Conservation (phyloP, 495 filamentous ascomycete genomes). For the Annulohypoxylon bovei region DNA sequence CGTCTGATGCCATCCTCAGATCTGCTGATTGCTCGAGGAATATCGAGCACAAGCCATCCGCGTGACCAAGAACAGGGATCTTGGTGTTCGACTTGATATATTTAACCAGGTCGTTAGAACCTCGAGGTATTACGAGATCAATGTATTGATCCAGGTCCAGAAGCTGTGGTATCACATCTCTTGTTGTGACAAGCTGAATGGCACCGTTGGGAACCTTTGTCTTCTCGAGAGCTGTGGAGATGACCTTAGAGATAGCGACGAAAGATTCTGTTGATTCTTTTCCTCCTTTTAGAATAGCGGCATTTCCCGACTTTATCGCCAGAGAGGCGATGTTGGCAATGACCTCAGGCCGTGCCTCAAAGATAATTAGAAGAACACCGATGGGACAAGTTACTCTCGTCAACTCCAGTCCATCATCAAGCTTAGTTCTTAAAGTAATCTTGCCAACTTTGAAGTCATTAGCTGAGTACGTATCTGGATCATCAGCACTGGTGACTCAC, state of each 20-base stretch:
- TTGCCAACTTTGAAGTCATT: constrained; percentile 72
- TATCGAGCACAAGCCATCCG: constrained; percentile 90
- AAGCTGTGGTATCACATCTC: constrained; percentile 86
- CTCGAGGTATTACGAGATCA: constrained; percentile 94
- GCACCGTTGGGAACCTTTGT: constrained; percentile 86
- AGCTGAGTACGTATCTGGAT: constrained; percentile 1
- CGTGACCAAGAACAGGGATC: constrained; percentile 96
- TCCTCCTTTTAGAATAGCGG: constrained; percentile 95
- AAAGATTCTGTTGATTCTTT: constrained; percentile 97
- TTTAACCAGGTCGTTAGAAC: constrained; percentile 91
- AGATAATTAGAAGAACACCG: constrained; percentile 95
- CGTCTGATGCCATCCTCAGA: constrained; percentile 72
- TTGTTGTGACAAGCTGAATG: constrained; percentile 91
- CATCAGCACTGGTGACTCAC: constrained; percentile 59
- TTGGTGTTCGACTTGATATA: constrained; percentile 89
- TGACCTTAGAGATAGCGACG: constrained; percentile 83
- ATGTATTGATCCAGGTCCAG: constrained; percentile 85
- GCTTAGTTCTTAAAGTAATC: constrained; percentile 79
- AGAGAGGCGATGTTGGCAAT: constrained; percentile 99
- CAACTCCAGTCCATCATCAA: constrained; percentile 89
- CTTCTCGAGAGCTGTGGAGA: constrained; percentile 77
- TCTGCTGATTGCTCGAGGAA: constrained; percentile 88
- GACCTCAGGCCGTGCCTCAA: constrained; percentile 96
- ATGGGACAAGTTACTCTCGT: constrained; percentile 93
- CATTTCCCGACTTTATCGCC: constrained; percentile 96